Conservation (phyloP, 2,329 filamentous ascomycete species). For the Alternaria novae-zelandiae region DNA sequence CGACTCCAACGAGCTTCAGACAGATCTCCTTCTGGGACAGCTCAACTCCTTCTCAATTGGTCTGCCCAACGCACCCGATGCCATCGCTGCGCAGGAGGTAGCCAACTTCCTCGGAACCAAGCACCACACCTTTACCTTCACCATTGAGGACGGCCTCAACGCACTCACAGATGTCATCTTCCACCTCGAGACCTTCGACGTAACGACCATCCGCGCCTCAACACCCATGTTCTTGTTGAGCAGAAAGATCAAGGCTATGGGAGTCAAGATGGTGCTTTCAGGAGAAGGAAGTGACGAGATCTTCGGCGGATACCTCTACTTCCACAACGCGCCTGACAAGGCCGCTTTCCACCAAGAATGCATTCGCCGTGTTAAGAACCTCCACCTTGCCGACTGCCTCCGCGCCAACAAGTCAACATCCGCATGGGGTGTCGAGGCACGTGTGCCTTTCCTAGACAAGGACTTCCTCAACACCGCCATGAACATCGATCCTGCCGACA, state of each 20-base stretch:
- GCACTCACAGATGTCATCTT: conserved; percentile 97
- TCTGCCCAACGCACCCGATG: conserved; percentile 89
- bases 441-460: conserved; percentile 98
- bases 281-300: conserved; percentile 98
- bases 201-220: conserved; percentile 96
- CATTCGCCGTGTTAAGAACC: conserved; percentile 91
- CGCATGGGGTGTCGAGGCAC: conserved; percentile 96
- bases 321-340: conserved; percentile 91
- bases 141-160: conserved; percentile 95
- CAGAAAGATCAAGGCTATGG: conserved; percentile 99
- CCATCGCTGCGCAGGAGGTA: conserved; percentile 87
- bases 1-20: conserved; percentile 86
- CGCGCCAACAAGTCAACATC: conserved; percentile 99
- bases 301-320: conserved; percentile 98
- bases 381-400: conserved; percentile 94
- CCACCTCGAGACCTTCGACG: conserved; percentile 97
- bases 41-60: conserved; percentile 99
- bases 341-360: conserved; percentile 95
- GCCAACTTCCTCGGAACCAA: conserved; percentile 97
- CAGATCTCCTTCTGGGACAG: conserved; percentile 88
- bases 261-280: conserved; percentile 98
- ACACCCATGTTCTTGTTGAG: conserved; percentile 98
- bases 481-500: conserved; percentile 92
- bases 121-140: conserved; percentile 98
- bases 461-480: conserved; percentile 91